Percentiles rank a stretch among this genome's conserved stretches.
These are phyloP conservation scores for Tricholoma sp. DNA, from an alignment of 768 basidiomycete species.

Conservation along the genomic window DNA sequence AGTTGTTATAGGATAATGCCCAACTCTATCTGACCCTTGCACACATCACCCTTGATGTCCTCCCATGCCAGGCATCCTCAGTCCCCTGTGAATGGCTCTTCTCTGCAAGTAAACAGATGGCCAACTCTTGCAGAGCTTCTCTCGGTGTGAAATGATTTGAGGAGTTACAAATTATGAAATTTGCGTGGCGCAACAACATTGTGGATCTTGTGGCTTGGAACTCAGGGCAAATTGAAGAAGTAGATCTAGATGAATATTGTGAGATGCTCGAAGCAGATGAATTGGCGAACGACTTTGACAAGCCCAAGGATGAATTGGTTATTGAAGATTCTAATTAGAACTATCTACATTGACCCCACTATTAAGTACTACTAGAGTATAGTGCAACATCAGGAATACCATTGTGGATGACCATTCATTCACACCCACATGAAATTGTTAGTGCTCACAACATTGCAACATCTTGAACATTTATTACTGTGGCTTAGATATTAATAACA, in stretches of 20 bases:
- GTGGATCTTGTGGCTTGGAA: conserved; percentile 44
- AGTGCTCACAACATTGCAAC: too few species aligned
- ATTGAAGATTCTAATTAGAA: background rate
- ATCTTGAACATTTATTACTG: too few species aligned
- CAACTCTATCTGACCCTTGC: background rate
- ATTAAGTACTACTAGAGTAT: too few species aligned
- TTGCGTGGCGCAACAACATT: conserved; percentile 6
- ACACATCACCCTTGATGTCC: background rate
- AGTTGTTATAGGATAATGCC: background rate
- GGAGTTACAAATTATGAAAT: conserved; percentile 10
- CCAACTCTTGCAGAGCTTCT: background rate
- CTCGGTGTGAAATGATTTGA: conserved; percentile 1
- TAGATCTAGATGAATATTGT: background rate
- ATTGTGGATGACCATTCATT: too few species aligned
- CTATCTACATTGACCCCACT: too few species aligned
- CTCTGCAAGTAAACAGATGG: background rate
- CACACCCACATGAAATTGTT: too few species aligned
- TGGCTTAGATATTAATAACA: too few species aligned
- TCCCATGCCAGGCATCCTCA: background rate
- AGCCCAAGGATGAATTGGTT: background rate
- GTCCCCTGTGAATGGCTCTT: background rate
- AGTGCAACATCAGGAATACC: too few species aligned
- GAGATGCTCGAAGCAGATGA: background rate
- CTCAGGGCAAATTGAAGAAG: conserved; percentile 3
- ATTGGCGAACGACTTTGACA: background rate